phyloP scores from a whole-genome alignment of 805 yeast species.

The Zygoascus tannicola region DNA sequence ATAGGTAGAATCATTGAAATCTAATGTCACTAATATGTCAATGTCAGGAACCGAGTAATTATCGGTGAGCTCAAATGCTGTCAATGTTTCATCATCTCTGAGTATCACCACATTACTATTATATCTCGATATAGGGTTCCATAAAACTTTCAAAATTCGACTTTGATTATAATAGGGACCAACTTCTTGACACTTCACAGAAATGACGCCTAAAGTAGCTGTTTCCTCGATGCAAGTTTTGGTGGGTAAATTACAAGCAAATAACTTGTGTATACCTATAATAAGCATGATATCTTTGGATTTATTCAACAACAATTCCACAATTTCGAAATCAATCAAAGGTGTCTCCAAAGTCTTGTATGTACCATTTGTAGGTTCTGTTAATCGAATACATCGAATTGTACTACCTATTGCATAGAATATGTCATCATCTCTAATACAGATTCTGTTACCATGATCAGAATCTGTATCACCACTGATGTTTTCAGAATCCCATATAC shows the following conservation, averaged over 20 bases:
- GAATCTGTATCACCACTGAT: neutral
- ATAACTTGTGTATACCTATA: slow-evolving; percentile 27
- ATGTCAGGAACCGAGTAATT: slow-evolving; percentile 23
- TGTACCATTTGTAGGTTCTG: neutral
- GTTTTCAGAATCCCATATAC: neutral
- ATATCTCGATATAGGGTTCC: slow-evolving; percentile 38
- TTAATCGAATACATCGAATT: slow-evolving; percentile 26
- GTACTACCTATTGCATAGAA: slow-evolving; percentile 29
- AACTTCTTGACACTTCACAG: slow-evolving; percentile 20
- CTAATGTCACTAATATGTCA: neutral
- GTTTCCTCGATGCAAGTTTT: slow-evolving; percentile 4
- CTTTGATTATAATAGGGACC: slow-evolving; percentile 23
- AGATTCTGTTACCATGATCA: slow-evolving; percentile 7
- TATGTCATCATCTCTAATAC: slow-evolving; percentile 21
- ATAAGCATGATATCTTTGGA: slow-evolving; percentile 37
- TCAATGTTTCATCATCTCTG: slow-evolving; percentile 27
- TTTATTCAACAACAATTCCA: slow-evolving; percentile 31
- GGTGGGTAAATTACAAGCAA: slow-evolving; percentile 29
- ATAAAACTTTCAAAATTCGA: slow-evolving; percentile 32
- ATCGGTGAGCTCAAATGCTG: slow-evolving; percentile 30
- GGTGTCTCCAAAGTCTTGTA: slow-evolving; percentile 18
- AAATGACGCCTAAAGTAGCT: slow-evolving; percentile 11
- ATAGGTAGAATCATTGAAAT: neutral
- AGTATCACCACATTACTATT: slow-evolving; percentile 39
- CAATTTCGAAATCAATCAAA: slow-evolving; percentile 26